Percentiles rank a stretch among this genome's conserved stretches.
phyloP scores from a whole-genome alignment of 116 monocot species.

The Phalaenopsis hybrid region DNA sequence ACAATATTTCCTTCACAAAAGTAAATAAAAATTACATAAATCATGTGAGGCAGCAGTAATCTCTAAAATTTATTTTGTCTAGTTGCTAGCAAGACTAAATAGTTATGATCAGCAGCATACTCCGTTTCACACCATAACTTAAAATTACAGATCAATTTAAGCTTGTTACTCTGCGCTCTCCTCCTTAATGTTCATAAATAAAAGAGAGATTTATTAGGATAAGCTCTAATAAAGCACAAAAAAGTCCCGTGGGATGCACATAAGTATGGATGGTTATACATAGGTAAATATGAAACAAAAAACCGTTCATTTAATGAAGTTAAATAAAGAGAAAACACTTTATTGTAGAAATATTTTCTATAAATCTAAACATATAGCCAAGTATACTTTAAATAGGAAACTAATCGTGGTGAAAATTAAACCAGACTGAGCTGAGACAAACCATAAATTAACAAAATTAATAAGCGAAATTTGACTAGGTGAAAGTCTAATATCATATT shows the following conservation, averaged over 20 bases:
- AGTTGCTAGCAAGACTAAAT: background rate
- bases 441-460: too few species aligned
- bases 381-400: too few species aligned
- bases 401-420: too few species aligned
- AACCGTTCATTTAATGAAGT: background rate
- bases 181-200: background rate
- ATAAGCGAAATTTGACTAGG: too few species aligned
- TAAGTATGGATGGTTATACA: background rate
- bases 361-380: too few species aligned
- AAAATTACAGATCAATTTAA: background rate
- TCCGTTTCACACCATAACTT: background rate
- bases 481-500: too few species aligned
- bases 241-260: background rate
- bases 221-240: background rate
- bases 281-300: background rate
- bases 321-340: background rate
- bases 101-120: background rate
- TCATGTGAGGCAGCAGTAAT: background rate
- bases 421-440: too few species aligned
- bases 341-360: too few species aligned
- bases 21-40: background rate
- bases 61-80: background rate
- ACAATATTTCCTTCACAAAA: background rate
- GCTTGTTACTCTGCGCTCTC: background rate
- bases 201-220: background rate